These are phyloP conservation scores for Amanita rimosa DNA, from an alignment of 768 basidiomycete genomes.

Conservation along the genomic window DNA sequence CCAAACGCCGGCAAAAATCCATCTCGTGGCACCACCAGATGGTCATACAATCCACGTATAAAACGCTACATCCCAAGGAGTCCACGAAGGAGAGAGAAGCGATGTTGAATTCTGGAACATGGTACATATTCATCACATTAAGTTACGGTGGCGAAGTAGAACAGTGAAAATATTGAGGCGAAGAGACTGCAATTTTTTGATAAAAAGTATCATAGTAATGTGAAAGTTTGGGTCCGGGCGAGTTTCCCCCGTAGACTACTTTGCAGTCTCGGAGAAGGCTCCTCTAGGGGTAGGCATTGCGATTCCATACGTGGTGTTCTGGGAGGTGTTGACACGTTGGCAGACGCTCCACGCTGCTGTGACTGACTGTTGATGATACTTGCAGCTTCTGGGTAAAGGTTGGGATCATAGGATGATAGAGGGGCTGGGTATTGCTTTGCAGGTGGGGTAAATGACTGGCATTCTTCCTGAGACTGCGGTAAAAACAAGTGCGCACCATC, in stretches of 20 bases:
- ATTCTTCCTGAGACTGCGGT: not conserved
- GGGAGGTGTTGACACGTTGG: not conserved
- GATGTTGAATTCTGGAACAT: too few relatives aligned
- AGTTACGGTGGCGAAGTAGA: too few relatives aligned
- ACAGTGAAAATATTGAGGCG: too few relatives aligned
- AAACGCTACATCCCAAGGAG: too few relatives aligned
- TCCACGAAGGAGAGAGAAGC: too few relatives aligned
- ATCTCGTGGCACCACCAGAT: too few relatives aligned
- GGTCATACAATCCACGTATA: too few relatives aligned
- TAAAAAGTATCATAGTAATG: not conserved
- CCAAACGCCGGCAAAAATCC: too few relatives aligned
- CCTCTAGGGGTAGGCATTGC: not conserved
- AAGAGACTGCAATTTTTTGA: not conserved
- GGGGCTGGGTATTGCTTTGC: constrained; percentile 26
- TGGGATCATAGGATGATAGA: constrained; percentile 21
- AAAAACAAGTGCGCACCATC: not conserved
- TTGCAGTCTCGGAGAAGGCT: not conserved
- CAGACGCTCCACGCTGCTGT: constrained; percentile 10
- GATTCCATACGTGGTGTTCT: not conserved
- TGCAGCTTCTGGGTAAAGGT: constrained; percentile 24
- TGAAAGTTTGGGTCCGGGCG: not conserved
- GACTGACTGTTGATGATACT: constrained; percentile 16
- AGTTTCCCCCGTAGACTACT: not conserved
- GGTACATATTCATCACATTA: too few relatives aligned
- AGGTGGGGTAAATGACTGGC: constrained; percentile 9